These are phyloP conservation scores for Aspergillus pseudonomiae DNA, from an alignment of 2,329 filamentous ascomycete genomes.

Conservation along the genomic window DNA sequence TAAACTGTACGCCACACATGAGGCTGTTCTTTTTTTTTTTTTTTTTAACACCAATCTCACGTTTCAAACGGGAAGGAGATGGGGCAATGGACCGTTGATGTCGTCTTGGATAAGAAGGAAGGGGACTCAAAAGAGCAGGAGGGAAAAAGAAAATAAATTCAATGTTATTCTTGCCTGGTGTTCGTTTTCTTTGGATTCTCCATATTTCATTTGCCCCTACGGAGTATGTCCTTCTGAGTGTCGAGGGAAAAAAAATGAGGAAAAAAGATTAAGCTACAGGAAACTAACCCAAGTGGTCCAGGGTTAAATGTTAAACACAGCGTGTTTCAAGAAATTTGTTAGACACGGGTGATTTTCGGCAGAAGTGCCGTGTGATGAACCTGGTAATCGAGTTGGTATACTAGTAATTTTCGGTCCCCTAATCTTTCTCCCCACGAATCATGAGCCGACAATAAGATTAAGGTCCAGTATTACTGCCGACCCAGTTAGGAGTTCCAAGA, in stretches of 20 bases:
- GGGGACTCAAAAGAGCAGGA: neutral
- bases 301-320: conserved; percentile 2
- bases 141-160: neutral
- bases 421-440: neutral
- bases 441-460: neutral
- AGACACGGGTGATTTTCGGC: conserved; percentile 4
- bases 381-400: neutral
- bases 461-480: neutral
- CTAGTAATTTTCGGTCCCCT: neutral
- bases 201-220: neutral
- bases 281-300: neutral
- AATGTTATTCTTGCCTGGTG: too few species aligned
- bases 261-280: conserved; percentile 1
- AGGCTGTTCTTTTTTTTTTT: neutral
- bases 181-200: neutral
- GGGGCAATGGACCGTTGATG: neutral
- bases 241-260: neutral
- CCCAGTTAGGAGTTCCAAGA: neutral
- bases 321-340: neutral
- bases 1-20: neutral
- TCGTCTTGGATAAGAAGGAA: neutral
- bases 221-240: neutral
- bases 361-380: conserved; percentile 2
- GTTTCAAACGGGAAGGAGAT: neutral
- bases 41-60: neutral